Evolutionary conservation across 225 moss, liverwort and hornwort genomes (phyloP).

Genomic region (Asterella californica): DNA sequence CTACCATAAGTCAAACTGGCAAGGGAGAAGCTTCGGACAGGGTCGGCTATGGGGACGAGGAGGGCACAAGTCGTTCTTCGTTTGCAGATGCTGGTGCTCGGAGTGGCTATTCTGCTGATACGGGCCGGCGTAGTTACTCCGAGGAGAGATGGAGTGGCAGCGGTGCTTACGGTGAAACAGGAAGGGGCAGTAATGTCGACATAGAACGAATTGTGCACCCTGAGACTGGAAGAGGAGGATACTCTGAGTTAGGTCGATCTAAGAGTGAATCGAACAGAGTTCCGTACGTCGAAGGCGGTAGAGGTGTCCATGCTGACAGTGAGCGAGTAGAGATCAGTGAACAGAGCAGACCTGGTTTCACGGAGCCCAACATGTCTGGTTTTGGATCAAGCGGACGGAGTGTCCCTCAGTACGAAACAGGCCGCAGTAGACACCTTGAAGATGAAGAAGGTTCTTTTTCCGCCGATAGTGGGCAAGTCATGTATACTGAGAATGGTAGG

Average conservation of each 20-base stretch:
- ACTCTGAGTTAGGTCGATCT: constrained; percentile 47
- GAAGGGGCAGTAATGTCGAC: constrained; percentile 55
- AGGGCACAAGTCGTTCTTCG: constrained; percentile 11
- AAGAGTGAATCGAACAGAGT: constrained; percentile 46
- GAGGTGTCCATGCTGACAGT: constrained; percentile 20
- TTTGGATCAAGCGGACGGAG: constrained; percentile 24
- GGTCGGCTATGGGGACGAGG: constrained; percentile 19
- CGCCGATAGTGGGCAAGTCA: constrained; percentile 12
- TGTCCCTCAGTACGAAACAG: constrained; percentile 21
- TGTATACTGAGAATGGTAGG: constrained; percentile 29
- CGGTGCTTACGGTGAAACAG: constrained; percentile 51
- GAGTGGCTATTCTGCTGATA: constrained; percentile 43
- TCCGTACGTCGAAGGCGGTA: constrained; percentile 26
- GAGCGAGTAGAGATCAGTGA: constrained; percentile 25
- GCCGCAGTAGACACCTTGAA: constrained; percentile 26
- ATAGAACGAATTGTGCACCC: constrained; percentile 55
- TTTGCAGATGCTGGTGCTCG: constrained; percentile 45
- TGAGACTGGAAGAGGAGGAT: constrained; percentile 54
- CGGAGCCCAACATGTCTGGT: constrained; percentile 26
- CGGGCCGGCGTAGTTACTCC: constrained; percentile 44
- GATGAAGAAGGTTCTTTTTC: constrained; percentile 19
- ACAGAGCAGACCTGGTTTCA: constrained; percentile 24
- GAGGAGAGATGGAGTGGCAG: constrained; percentile 39
- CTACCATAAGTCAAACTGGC: constrained; percentile 41
- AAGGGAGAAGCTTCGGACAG: constrained; percentile 20